These are phyloP conservation scores for Aspergillus bridgeri DNA, from an alignment of 495 filamentous ascomycete genomes.

Conservation along the genomic window DNA sequence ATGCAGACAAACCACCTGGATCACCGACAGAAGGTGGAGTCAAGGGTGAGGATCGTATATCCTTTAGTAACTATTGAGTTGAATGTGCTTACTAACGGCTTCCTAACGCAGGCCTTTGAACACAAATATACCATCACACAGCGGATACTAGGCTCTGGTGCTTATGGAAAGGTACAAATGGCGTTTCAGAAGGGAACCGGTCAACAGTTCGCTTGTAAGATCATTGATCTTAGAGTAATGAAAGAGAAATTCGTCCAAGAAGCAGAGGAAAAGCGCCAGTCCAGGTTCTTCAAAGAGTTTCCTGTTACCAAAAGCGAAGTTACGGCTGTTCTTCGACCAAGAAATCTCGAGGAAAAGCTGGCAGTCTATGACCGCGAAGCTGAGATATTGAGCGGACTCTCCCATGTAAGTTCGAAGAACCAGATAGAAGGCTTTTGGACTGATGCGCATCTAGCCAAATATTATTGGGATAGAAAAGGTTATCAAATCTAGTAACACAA, in stretches of 20 bases:
- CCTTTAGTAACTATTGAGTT: neutral
- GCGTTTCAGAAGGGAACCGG: slow-evolving; percentile 34
- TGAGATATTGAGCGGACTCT: slow-evolving; percentile 52
- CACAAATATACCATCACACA: slow-evolving; percentile 46
- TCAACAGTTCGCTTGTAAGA: slow-evolving; percentile 53
- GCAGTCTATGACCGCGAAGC: slow-evolving; percentile 43
- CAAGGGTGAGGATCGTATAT: slow-evolving; percentile 21
- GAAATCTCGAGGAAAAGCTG: slow-evolving; percentile 12
- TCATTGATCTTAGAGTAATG: slow-evolving; percentile 36
- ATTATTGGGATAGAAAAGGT: slow-evolving; percentile 56
- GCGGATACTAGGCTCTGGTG: slow-evolving; percentile 48
- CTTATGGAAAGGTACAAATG: slow-evolving; percentile 48
- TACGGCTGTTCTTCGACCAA: neutral
- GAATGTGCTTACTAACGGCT: neutral
- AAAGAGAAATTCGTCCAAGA: slow-evolving; percentile 7
- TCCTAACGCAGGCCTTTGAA: slow-evolving; percentile 38
- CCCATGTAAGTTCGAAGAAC: slow-evolving; percentile 49
- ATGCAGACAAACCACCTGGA: slow-evolving; percentile 14
- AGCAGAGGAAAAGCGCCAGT: neutral
- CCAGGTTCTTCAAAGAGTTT: neutral
- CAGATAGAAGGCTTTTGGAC: neutral
- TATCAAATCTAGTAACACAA: slow-evolving; percentile 43
- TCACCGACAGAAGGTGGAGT: slow-evolving; percentile 23
- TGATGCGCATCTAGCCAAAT: slow-evolving; percentile 48
- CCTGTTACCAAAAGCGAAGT: neutral